These are phyloP conservation scores for Kurtzmaniella fragi DNA, from an alignment of 805 yeast genomes.

Conservation along the genomic window DNA sequence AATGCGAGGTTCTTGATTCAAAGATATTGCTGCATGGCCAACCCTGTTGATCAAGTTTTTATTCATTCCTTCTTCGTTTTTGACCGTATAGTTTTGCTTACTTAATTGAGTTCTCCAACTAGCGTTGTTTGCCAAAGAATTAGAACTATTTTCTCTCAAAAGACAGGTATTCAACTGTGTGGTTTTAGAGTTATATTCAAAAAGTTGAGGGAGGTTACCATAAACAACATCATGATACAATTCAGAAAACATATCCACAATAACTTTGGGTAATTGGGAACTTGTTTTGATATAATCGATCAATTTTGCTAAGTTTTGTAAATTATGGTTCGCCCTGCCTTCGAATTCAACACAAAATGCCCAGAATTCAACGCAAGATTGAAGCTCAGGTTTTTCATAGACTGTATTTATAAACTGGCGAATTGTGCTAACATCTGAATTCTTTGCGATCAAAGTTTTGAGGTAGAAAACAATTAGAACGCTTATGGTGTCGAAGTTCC, in stretches of 20 bases:
- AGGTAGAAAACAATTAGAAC: no score
- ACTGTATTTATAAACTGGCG: slow-evolving; percentile 26
- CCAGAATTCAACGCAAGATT: slow-evolving; percentile 51
- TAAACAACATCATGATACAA: slow-evolving; percentile 14
- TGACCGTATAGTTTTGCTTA: slow-evolving; percentile 10
- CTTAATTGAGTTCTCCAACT: slow-evolving; percentile 19
- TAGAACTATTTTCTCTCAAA: slow-evolving; percentile 16
- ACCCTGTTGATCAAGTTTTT: not conserved
- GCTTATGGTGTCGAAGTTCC: no score
- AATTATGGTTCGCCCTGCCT: slow-evolving; percentile 34
- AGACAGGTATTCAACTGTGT: slow-evolving; percentile 4
- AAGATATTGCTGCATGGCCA: slow-evolving; percentile 2
- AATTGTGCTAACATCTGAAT: slow-evolving; percentile 1
- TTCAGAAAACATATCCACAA: slow-evolving; percentile 34
- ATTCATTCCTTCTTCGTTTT: not conserved
- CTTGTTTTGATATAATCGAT: slow-evolving; percentile 40
- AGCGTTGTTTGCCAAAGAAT: slow-evolving; percentile 22
- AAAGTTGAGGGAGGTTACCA: slow-evolving; percentile 9
- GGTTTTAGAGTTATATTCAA: not conserved
- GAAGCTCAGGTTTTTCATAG: slow-evolving; percentile 25
- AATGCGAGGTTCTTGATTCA: no score
- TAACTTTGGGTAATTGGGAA: slow-evolving; percentile 44
- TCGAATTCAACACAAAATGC: slow-evolving; percentile 51
- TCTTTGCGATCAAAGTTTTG: no score
- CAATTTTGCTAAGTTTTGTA: slow-evolving; percentile 40